Conservation (phyloP, 441 rosid species). For the Melastoma candidum region DNA sequence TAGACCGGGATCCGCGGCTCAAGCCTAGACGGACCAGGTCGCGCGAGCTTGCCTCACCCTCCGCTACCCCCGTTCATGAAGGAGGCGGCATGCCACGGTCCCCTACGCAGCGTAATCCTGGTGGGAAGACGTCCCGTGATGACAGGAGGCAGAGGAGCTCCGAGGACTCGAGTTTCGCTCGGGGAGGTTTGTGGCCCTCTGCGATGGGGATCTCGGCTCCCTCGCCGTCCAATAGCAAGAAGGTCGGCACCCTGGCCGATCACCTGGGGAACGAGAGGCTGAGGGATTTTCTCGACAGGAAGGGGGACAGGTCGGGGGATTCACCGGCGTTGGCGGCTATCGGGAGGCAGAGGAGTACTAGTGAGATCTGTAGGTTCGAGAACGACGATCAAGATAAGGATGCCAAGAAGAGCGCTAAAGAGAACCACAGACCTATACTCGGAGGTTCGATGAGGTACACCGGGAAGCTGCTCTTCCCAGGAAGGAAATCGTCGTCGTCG, state of each 20-base stretch:
- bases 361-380: slow-evolving; percentile 24
- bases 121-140: slow-evolving; percentile 11
- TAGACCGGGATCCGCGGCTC: slow-evolving; percentile 21
- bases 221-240: slow-evolving; percentile 22
- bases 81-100: slow-evolving; percentile 21
- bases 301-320: slow-evolving; percentile 17
- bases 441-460: slow-evolving; percentile 53
- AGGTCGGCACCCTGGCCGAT: slow-evolving; percentile 31
- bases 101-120: slow-evolving; percentile 22
- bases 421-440: slow-evolving; percentile 34
- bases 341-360: slow-evolving; percentile 27
- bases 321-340: slow-evolving; percentile 7
- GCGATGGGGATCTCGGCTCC: slow-evolving; percentile 9
- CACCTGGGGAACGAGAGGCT: slow-evolving; percentile 40
- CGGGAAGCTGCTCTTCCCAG: slow-evolving; percentile 20
- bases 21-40: slow-evolving; percentile 40
- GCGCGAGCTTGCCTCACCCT: slow-evolving; percentile 51
- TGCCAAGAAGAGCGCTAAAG: slow-evolving; percentile 27
- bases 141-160: slow-evolving; percentile 22
- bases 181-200: slow-evolving; percentile 45
- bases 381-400: slow-evolving; percentile 12
- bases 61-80: slow-evolving; percentile 23
- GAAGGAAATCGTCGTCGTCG: slow-evolving; percentile 16
- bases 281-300: slow-evolving; percentile 29
- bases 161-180: slow-evolving; percentile 21